Evolutionary conservation across 75 land plant genomes (phyloP).

Genomic region (Pinus albicaulis): DNA sequence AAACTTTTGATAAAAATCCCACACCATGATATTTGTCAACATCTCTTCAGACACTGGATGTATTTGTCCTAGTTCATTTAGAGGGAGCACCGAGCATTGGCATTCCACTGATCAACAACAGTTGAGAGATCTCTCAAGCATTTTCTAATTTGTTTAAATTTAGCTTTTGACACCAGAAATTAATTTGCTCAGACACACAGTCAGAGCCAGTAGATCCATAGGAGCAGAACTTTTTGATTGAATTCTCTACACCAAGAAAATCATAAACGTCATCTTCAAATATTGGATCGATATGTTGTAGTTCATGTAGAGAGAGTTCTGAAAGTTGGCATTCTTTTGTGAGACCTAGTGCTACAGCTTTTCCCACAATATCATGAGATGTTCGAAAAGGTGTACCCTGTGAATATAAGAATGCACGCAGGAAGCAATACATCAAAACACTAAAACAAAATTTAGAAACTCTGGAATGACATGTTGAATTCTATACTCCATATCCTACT

Average conservation of each 20-base stretch:
- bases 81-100: not conserved
- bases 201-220: constrained; percentile 90
- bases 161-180: constrained; percentile 67
- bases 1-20: not conserved
- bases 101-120: not conserved
- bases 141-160: constrained; percentile 18
- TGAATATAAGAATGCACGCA: constrained; percentile 8
- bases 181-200: constrained; percentile 64
- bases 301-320: constrained; percentile 62
- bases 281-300: constrained; percentile 50
- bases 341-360: constrained; percentile 77
- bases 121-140: not conserved
- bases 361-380: constrained; percentile 96
- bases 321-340: constrained; percentile 58
- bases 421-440: not conserved
- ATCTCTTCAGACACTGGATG: not conserved
- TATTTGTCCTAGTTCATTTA: not conserved
- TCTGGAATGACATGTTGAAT: not conserved
- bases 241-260: constrained; percentile 84
- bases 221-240: constrained; percentile 74
- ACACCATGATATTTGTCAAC: no score
- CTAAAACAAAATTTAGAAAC: not conserved
- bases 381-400: constrained; percentile 96
- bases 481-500: not conserved
- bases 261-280: constrained; percentile 88